These are phyloP conservation scores for Apiotrichum mycotoxinovorans DNA, from an alignment of 1,284 basidiomycete species.

Conservation along the genomic window DNA sequence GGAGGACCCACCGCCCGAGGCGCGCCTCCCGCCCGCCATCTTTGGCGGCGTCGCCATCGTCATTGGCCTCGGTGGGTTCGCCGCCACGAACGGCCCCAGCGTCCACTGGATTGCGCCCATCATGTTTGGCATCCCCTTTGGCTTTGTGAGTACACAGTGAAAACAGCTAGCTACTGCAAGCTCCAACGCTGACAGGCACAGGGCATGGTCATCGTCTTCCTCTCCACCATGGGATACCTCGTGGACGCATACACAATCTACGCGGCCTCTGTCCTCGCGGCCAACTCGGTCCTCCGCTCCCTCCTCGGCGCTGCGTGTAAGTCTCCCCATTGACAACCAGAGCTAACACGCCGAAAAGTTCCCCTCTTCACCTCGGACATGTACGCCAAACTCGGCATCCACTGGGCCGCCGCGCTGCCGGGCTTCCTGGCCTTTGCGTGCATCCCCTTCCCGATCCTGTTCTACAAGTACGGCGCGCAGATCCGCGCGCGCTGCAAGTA, in stretches of 20 bases:
- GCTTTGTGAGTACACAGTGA: slow-evolving; percentile 27
- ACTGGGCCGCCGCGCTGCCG: slow-evolving; percentile 60
- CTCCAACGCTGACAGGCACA: too few species aligned
- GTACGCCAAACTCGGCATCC: slow-evolving; percentile 58
- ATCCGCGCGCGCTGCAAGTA: slow-evolving; percentile 58
- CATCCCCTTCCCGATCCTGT: slow-evolving; percentile 55
- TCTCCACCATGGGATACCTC: slow-evolving; percentile 53
- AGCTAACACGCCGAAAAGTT: slow-evolving; percentile 28
- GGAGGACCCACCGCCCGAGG: slow-evolving; percentile 42
- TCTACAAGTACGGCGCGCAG: slow-evolving; percentile 37
- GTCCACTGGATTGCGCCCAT: slow-evolving; percentile 64
- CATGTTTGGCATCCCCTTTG: slow-evolving; percentile 61
- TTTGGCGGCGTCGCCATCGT: slow-evolving; percentile 52
- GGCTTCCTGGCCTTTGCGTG: slow-evolving; percentile 59
- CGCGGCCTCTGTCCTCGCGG: slow-evolving; percentile 60
- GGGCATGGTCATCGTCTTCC: slow-evolving; percentile 33
- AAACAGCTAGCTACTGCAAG: too few species aligned
- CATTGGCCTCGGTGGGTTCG: slow-evolving; percentile 28
- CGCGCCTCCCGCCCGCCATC: slow-evolving; percentile 61
- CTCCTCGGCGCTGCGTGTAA: slow-evolving; percentile 56
- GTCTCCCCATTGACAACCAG: too few species aligned
- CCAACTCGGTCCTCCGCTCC: slow-evolving; percentile 65
- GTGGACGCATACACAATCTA: slow-evolving; percentile 58
- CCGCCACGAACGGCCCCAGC: slow-evolving; percentile 57
- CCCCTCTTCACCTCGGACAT: slow-evolving; percentile 59